Percentiles rank a stretch among this genome's conserved stretches.
phyloP scores from a whole-genome alignment of 2,329 filamentous ascomycete species.

The Aspergillus aculeatus region DNA sequence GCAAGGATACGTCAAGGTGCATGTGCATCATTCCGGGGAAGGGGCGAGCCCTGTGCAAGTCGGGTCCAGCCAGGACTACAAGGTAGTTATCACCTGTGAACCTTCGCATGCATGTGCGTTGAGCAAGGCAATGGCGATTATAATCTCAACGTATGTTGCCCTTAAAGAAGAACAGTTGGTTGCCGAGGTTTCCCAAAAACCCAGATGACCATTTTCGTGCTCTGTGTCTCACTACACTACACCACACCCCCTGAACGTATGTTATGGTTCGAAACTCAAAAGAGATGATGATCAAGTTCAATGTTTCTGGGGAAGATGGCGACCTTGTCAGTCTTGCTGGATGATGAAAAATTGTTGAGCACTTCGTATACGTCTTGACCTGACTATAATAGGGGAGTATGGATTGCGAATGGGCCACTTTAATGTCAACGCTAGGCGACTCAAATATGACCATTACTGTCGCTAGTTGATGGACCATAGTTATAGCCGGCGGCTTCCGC shows the following conservation, averaged over 20 bases:
- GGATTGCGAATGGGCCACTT: background rate
- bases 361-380: background rate
- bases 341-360: background rate
- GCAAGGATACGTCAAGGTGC: slow-evolving; percentile 4
- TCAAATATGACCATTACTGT: background rate
- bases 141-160: background rate
- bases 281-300: background rate
- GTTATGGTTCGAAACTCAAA: background rate
- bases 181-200: background rate
- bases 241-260: background rate
- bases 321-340: background rate
- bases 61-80: background rate
- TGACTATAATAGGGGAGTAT: background rate
- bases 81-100: background rate
- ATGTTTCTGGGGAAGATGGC: background rate
- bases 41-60: background rate
- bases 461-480: background rate
- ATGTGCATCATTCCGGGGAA: background rate
- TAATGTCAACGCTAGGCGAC: background rate
- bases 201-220: background rate
- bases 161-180: background rate
- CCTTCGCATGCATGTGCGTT: background rate
- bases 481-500: background rate
- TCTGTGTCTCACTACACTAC: background rate
- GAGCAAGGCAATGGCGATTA: background rate